Evolutionary conservation across 1,139 yeast genomes (phyloP), one percentile per base, ranked within the genome.

Genomic region (Zygoascus sp.): DNA sequence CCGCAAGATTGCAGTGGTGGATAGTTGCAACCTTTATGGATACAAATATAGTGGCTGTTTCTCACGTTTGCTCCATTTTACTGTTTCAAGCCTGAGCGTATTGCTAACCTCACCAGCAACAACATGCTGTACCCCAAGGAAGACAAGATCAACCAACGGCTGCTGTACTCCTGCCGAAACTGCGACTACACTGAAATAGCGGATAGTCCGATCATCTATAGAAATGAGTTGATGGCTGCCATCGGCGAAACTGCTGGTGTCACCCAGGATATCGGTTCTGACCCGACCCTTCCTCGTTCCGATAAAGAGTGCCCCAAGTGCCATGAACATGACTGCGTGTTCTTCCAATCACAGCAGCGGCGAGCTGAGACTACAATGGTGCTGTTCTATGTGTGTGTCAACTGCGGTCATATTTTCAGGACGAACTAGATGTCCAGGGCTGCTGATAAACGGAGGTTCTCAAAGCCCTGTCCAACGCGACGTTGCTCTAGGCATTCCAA

Each of bases 111-210:
- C n/a, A 25, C 35, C 28, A 64, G 84, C 77, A 94, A 94, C 75
- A 94, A 94, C 65, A 90, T 92, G 98, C 78, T 92, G 70, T 94
- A 92, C 66, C 98, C 99, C n/a, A 81, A 87, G 58, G 98, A 94
- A 70, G 98, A 94, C 65, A 86, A 85, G 62, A 74, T 73, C 45
- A 69, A 72, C 55, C 74, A 70, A 53, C 72, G 95, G 56, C 75
- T 92, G 52, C 73, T 92, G 50, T 92, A 87, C 65, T 92, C 95
- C 48, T 92, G 99, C 69, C 81, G 99, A 60, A 92, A 92, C 64
- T 92, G 99, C 65, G 81, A 88, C 44, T 92, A 92, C 66, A 87
- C 95, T 2, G 97, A 92, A 66, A 77, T 84, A 53, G 97, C 98
- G 0, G 94, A 83, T 50, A 80, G 85, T 58, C 83, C 96, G 17